Conservation (phyloP, 345 rosid species). For the Boechera stricta region DNA sequence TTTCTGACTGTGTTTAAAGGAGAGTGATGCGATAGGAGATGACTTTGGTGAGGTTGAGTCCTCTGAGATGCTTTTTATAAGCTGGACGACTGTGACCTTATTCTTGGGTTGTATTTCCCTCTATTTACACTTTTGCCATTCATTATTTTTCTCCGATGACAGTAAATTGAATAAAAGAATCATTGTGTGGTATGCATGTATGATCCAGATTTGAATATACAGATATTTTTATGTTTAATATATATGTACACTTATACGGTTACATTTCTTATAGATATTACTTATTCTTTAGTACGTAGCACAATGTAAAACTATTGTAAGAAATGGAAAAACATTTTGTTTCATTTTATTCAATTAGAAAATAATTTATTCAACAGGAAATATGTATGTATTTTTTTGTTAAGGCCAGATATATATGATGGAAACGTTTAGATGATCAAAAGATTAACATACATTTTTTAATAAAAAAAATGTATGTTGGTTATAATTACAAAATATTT, state of each 20-base stretch:
- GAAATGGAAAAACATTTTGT: not conserved
- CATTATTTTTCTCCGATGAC: not conserved
- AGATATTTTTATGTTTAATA: not conserved
- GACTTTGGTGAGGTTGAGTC: slow-evolving; percentile 42
- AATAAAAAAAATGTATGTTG: not conserved
- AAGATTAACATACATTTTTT: not conserved
- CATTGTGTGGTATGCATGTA: slow-evolving; percentile 15
- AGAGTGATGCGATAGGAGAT: slow-evolving; percentile 32
- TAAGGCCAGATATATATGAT: not conserved
- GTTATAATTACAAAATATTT: not conserved
- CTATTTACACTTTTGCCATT: slow-evolving; percentile 29
- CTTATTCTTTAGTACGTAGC: not conserved
- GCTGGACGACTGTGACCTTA: slow-evolving; percentile 27
- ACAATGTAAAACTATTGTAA: not conserved
- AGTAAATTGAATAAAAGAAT: not conserved
- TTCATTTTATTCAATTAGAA: slow-evolving; percentile 5
- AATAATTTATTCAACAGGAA: not conserved
- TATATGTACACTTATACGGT: not conserved
- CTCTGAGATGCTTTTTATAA: slow-evolving; percentile 43
- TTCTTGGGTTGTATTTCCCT: slow-evolving; percentile 18
- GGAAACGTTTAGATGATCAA: not conserved
- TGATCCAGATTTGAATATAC: not conserved
- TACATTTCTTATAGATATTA: not conserved
- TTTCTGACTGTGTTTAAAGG: slow-evolving; percentile 34
- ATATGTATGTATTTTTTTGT: not conserved